These are phyloP conservation scores for Hypoxylon sp. DNA, from an alignment of 2,329 filamentous ascomycete species.

Conservation along the genomic window DNA sequence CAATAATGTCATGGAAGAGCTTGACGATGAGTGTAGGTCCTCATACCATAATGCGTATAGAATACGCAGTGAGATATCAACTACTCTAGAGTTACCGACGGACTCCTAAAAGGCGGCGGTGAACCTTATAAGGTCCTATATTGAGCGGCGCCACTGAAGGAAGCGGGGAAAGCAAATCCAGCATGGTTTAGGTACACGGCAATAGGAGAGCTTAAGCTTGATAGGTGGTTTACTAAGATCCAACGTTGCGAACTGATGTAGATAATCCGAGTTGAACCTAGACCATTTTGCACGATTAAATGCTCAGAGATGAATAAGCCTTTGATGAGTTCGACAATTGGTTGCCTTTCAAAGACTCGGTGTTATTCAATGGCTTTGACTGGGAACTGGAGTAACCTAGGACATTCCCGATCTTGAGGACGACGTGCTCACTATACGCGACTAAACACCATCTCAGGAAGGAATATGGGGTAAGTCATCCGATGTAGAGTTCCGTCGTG, in stretches of 20 bases:
- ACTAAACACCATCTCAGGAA: neutral
- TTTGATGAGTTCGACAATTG: neutral
- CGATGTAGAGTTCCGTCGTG: neutral
- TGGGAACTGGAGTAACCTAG: neutral
- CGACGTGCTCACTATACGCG: neutral
- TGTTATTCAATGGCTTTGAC: neutral
- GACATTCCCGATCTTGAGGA: too few relatives aligned
- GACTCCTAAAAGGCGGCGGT: constrained; percentile 19
- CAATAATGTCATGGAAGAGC: neutral
- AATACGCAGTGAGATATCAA: neutral
- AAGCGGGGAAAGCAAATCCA: neutral
- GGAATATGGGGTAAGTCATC: neutral
- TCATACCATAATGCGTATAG: neutral
- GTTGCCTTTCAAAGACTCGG: neutral
- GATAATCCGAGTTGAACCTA: neutral
- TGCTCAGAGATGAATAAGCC: neutral
- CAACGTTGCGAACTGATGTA: neutral
- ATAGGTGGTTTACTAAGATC: neutral
- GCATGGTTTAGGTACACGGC: neutral
- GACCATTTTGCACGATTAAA: neutral
- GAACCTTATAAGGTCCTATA: neutral
- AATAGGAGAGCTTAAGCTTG: neutral
- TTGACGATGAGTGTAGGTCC: neutral
- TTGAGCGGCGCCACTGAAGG: neutral
- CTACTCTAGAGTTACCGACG: constrained; percentile 3